These are phyloP conservation scores for Pisolithus thermaeus DNA, from an alignment of 1,284 basidiomycete genomes.

Conservation along the genomic window DNA sequence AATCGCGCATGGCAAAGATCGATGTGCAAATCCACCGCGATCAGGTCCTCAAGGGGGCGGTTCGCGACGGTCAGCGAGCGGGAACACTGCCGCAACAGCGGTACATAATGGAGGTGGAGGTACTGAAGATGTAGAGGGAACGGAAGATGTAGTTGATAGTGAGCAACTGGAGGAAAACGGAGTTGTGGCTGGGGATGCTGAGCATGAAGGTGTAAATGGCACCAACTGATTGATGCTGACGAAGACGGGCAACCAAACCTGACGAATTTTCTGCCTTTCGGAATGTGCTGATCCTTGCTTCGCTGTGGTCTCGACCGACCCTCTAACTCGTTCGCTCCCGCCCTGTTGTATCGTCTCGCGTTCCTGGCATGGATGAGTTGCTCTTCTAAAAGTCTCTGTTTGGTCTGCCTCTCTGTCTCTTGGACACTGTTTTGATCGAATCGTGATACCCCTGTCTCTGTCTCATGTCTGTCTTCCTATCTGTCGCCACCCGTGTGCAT, in stretches of 20 bases:
- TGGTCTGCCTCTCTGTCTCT: slow-evolving; percentile 12
- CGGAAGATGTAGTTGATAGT: slow-evolving; percentile 17
- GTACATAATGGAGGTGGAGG: slow-evolving; percentile 17
- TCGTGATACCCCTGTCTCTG: slow-evolving; percentile 12
- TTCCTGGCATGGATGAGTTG: neutral
- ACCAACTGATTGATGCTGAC: slow-evolving; percentile 14
- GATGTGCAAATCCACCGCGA: slow-evolving; percentile 87
- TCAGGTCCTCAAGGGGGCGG: slow-evolving; percentile 68
- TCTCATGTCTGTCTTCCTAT: slow-evolving; percentile 13
- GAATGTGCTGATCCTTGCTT: no score
- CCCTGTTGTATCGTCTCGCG: neutral
- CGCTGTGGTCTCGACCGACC: neutral
- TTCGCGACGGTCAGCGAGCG: slow-evolving; percentile 35
- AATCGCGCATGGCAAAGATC: slow-evolving; percentile 90
- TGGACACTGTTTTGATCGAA: slow-evolving; percentile 1
- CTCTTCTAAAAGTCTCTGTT: neutral
- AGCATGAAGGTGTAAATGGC: slow-evolving; percentile 20
- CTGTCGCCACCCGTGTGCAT: slow-evolving; percentile 15
- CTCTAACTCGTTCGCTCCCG: neutral
- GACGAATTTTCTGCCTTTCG: no score
- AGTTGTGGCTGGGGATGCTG: slow-evolving; percentile 16
- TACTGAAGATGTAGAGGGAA: slow-evolving; percentile 18
- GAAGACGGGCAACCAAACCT: neutral
- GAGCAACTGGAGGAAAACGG: slow-evolving; percentile 19
- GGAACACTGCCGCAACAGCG: slow-evolving; percentile 30